These are phyloP conservation scores for Fusarium drepaniforme DNA, from an alignment of 2,329 filamentous ascomycete genomes.

Conservation along the genomic window DNA sequence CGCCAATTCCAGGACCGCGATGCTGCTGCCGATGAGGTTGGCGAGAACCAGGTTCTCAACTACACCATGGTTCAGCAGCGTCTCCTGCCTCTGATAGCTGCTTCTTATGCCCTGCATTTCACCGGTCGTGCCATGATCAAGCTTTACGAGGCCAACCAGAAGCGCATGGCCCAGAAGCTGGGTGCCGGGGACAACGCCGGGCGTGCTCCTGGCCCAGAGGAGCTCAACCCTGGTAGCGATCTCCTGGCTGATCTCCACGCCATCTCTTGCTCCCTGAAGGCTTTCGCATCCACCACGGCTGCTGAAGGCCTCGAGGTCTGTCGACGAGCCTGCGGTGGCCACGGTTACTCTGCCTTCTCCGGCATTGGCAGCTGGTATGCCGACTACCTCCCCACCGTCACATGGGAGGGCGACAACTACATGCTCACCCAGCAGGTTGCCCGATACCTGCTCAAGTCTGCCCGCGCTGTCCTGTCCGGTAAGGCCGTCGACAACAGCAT, in stretches of 20 bases:
- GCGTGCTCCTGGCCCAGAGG: constrained; percentile 75
- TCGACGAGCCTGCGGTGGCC: constrained; percentile 81
- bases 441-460: constrained; percentile 81
- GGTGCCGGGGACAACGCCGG: constrained; percentile 55
- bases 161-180: constrained; percentile 66
- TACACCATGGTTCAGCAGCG: constrained; percentile 86
- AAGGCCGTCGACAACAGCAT: constrained; percentile 56
- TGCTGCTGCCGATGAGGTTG: constrained; percentile 65
- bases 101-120: constrained; percentile 84
- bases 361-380: constrained; percentile 83
- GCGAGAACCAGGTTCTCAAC: constrained; percentile 82
- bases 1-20: constrained; percentile 85
- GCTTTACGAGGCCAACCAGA: constrained; percentile 79
- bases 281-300: constrained; percentile 77
- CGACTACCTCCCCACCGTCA: constrained; percentile 78
- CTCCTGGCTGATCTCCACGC: constrained; percentile 81
- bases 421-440: constrained; percentile 86
- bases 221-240: constrained; percentile 72
- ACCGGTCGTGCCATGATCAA: constrained; percentile 82
- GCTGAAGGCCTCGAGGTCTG: constrained; percentile 82
- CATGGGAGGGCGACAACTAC: constrained; percentile 86
- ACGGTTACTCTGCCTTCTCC: constrained; percentile 80
- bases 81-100: constrained; percentile 77
- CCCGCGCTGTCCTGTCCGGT: constrained; percentile 75
- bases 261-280: constrained; percentile 82